Evolutionary conservation across 1,139 yeast genomes (phyloP).

Genomic region (Hyphopichia burtonii): DNA sequence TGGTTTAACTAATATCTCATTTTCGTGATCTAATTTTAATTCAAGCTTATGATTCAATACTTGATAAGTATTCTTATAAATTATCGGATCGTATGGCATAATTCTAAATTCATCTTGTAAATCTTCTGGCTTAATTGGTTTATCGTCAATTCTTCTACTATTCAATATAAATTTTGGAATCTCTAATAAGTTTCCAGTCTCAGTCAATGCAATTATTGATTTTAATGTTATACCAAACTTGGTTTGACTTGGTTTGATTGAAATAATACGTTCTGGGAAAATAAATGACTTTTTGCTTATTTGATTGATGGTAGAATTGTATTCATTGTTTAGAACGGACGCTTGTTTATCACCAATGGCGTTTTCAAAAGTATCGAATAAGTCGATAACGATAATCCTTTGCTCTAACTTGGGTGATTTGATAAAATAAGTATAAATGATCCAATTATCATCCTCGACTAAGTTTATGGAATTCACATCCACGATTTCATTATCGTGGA

Average conservation of each 20-base stretch:
- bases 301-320: slow-evolving; percentile 21
- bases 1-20: slow-evolving; percentile 49
- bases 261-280: slow-evolving; percentile 54
- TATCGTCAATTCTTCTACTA: slow-evolving; percentile 59
- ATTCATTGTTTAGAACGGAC: slow-evolving; percentile 13
- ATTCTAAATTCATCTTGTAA: slow-evolving; percentile 57
- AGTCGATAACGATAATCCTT: slow-evolving; percentile 69
- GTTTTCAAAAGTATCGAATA: slow-evolving; percentile 62
- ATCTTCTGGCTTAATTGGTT: slow-evolving; percentile 55
- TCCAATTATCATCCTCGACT: slow-evolving; percentile 81
- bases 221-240: slow-evolving; percentile 74
- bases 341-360: slow-evolving; percentile 7
- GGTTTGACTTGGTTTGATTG: slow-evolving; percentile 61
- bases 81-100: slow-evolving; percentile 64
- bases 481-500: slow-evolving; percentile 41
- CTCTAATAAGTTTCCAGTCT: slow-evolving; percentile 62
- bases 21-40: slow-evolving; percentile 30
- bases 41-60: slow-evolving; percentile 37
- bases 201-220: slow-evolving; percentile 59
- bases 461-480: slow-evolving; percentile 44
- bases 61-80: slow-evolving; percentile 47
- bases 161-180: slow-evolving; percentile 67
- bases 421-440: slow-evolving; percentile 66
- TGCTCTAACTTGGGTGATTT: slow-evolving; percentile 51
- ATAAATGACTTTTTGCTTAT: slow-evolving; percentile 56